Percentiles rank a stretch among this genome's conserved stretches.
These are phyloP conservation scores for Neonectria ditissima DNA, from an alignment of 2,329 filamentous ascomycete species.

Conservation along the genomic window DNA sequence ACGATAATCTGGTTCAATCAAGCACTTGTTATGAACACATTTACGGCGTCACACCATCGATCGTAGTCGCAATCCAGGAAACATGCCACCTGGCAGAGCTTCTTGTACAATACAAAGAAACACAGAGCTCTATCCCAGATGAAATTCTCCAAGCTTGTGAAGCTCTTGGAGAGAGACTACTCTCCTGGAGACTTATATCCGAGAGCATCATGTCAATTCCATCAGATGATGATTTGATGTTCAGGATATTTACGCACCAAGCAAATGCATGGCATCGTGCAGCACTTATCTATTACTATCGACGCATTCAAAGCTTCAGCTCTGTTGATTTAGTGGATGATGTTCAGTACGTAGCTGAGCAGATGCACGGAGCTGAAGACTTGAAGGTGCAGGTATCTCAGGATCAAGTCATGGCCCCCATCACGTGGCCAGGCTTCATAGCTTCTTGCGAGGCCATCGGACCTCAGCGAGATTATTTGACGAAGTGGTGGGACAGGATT, in stretches of 20 bases:
- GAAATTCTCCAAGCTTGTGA: slow-evolving; percentile 15
- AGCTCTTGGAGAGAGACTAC: slow-evolving; percentile 17
- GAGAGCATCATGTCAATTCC: slow-evolving; percentile 16
- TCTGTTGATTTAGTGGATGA: slow-evolving; percentile 1
- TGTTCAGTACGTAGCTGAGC: not conserved
- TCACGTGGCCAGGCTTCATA: slow-evolving; percentile 23
- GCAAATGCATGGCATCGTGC: slow-evolving; percentile 21
- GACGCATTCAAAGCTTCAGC: slow-evolving; percentile 14
- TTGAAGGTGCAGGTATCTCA: not conserved
- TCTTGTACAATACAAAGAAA: slow-evolving; percentile 3
- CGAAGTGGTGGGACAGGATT: slow-evolving; percentile 25
- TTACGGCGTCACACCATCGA: slow-evolving; percentile 23
- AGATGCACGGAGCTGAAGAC: slow-evolving; percentile 23
- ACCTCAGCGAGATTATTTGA: slow-evolving; percentile 9
- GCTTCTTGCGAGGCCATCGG: slow-evolving; percentile 23
- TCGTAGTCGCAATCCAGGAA: slow-evolving; percentile 17
- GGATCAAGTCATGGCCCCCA: not conserved
- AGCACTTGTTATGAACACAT: slow-evolving; percentile 25
- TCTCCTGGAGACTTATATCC: slow-evolving; percentile 13
- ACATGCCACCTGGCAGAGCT: slow-evolving; percentile 16
- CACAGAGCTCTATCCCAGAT: slow-evolving; percentile 9
- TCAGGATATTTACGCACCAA: slow-evolving; percentile 11
- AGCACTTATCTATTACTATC: slow-evolving; percentile 20
- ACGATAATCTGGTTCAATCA: slow-evolving; percentile 13
- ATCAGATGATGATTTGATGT: slow-evolving; percentile 11